A percentile compares a stretch with the other conserved stretches of the same genome.
phyloP scores from a whole-genome alignment of 257 asterid species.

The Solanum etuberosum region DNA sequence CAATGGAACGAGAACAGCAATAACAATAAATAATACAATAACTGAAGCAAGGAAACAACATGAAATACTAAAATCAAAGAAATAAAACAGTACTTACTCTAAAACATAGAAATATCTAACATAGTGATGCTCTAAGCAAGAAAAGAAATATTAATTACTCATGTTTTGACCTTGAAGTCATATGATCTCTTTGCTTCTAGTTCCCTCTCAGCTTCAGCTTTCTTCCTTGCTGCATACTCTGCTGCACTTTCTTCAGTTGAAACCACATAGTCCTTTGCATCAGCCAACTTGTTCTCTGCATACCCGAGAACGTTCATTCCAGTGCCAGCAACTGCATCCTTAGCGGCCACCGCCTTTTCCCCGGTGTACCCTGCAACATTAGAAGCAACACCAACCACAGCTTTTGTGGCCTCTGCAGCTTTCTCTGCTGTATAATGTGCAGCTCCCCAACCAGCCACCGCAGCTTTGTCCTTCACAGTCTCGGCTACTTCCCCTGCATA shows the following conservation, averaged over 20 bases:
- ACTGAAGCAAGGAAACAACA: too few species aligned
- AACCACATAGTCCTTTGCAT: conserved; percentile 52
- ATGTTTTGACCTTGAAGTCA: conserved; percentile 9
- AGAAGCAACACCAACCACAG: conserved; percentile 35
- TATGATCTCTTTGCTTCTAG: conserved; percentile 14
- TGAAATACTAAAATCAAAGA: too few species aligned
- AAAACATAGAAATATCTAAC: too few species aligned
- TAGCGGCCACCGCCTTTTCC: conserved; percentile 29
- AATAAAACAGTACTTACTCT: too few species aligned
- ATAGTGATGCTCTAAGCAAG: background rate
- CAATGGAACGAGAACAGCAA: too few species aligned
- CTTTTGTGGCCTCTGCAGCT: conserved; percentile 49
- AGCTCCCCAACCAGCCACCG: conserved; percentile 76
- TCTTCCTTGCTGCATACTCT: conserved; percentile 53
- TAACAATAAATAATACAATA: too few species aligned
- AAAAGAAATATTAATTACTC: background rate
- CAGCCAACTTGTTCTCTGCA: conserved; percentile 40
- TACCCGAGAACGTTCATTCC: conserved; percentile 30
- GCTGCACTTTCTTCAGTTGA: conserved; percentile 47
- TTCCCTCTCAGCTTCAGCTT: conserved; percentile 40
- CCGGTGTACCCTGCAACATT: conserved; percentile 47
- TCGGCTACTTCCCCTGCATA: conserved; percentile 46
- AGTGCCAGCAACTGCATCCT: conserved; percentile 54
- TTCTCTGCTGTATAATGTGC: conserved; percentile 54
- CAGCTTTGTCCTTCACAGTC: conserved; percentile 42